Base-by-base conservation (phyloP, 2,329 filamentous ascomycete genomes). In the Colletotrichum lindemuthianum region DNA sequence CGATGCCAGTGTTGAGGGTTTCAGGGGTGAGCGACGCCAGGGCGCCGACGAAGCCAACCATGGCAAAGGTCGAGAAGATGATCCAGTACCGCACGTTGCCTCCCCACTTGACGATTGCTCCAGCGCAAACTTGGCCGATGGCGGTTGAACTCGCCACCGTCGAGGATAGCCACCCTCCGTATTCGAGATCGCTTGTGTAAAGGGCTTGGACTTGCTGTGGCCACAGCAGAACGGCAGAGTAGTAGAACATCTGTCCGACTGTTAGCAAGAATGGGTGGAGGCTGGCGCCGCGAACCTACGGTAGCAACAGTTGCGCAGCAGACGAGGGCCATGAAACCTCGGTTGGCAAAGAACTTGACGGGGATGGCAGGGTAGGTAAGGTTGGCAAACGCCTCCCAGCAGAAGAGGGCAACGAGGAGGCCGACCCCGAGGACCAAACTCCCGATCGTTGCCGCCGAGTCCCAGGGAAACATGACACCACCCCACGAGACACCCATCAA, bases 401-500 rank as follows among this genome's bases (percentile, higher is more conserved):
- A 34, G 15, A 80, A 75, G 13, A 81, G 74, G 0, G 68, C 70
- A 32, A 79, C 64, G 8, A 81, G 70, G 1, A 75, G 68, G 1
- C 70, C 54, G 3, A 67, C 68, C 4, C 79, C 79, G 16, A 78
- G 67, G 2, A 79, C 61, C 13, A 82, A 72, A 7, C 76, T 73
- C 2, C 72, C 72, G 51, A 81, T 78, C 11, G 78, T 77, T 2
- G 75, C 73, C 1, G 75, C 75, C 1, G 77, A 78, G n/a, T 72
- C 76, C 79, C 79, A 82, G 2, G 78, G 74, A 66, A 80, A 80
- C 45, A 78, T 73, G 52, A 68, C 71, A 15, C 79, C 79, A 16
- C 79, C 80, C 72, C 79, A 82, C 32, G 78, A 80, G 58, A 84
- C 73, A 6, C 81, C 81, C 66, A 84, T 78, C 8, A 84, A 72